Evolutionary conservation across 495 filamentous ascomycete species (phyloP), one percentile per base, ranked within the genome.

Genomic region (Daldinia decipiens): DNA sequence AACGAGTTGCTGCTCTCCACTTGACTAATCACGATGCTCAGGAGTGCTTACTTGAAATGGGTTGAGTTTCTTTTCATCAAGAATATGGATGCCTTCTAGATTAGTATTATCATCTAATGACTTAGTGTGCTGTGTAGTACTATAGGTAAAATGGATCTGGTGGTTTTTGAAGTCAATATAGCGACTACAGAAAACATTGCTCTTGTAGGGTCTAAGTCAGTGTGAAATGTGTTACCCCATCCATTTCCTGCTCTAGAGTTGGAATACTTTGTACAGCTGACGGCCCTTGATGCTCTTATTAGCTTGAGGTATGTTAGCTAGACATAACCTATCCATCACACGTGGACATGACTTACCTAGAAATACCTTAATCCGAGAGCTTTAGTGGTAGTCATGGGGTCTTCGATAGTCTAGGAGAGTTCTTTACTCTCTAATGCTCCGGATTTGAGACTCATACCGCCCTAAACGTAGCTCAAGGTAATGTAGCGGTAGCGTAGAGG

Each of bases 401-500:
- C 43, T 24, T 24, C 19, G 1, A 47, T 47, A 4, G 8, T 47
- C 19, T 47, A 19, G 2, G 75, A 73, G 26, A 76, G 68, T 11
- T 67, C 59, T 15, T 19, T 11, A 4, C 19, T 43, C 19, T 73
- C 75, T 1, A 75, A 17, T 5, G 66, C 70, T 3, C 54, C 67
- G 0, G 21, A 5, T 15, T 52, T 59, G 4, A 67, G 40, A 34
- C 68, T 74, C 27, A 77, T 21, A 0, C 71, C 64, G 0, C 71
- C 71, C 73, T 67, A 76, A 1, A 66, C 65, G 15, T 72, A 71
- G 38, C 67, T 76, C 5, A 76, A 38, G 11, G 67, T 64, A 7
- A 69, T 51, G 53, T 71, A 76, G 6, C 47, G 38, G 24, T 70
- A 73, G 6, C 55, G 34, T 1, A 45, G 36, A 13, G 69, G 73